phyloP scores from a whole-genome alignment of 2,329 filamentous ascomycete genomes.

The Pseudogymnoascus sp. region DNA sequence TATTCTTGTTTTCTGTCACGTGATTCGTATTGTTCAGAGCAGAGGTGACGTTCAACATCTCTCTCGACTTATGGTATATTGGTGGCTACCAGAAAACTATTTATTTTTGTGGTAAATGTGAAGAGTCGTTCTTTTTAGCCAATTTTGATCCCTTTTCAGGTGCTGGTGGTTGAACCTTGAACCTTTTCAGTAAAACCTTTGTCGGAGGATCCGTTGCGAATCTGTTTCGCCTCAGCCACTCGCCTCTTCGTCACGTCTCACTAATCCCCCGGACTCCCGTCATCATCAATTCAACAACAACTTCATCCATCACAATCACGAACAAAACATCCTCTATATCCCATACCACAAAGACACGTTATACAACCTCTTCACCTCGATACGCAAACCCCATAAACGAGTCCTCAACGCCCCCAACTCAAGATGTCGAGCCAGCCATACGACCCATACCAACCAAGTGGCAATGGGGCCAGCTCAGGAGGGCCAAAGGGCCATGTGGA shows the following conservation, averaged over 20 bases:
- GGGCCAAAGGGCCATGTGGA: slow-evolving; percentile 43
- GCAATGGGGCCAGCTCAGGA: slow-evolving; percentile 42
- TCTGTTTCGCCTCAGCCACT: slow-evolving; percentile 9
- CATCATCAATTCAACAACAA: not conserved
- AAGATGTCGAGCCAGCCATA: slow-evolving; percentile 45
- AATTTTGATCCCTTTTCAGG: not conserved
- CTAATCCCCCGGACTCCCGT: not conserved
- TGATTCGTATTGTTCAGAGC: not conserved
- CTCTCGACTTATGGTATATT: not conserved
- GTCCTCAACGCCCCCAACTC: not conserved
- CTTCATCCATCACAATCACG: slow-evolving; percentile 7
- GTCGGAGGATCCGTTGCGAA: slow-evolving; percentile 3
- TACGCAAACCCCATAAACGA: not conserved
- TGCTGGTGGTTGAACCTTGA: not conserved
- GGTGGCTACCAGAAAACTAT: not conserved
- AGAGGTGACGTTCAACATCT: not conserved
- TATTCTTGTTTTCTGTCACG: not conserved
- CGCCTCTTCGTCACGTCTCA: slow-evolving; percentile 4
- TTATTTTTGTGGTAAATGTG: not conserved
- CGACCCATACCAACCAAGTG: slow-evolving; percentile 80
- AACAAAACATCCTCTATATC: slow-evolving; percentile 20
- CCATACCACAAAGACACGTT: not conserved
- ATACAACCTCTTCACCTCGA: not conserved
- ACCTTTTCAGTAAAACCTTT: not conserved
- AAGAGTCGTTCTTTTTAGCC: not conserved